Percentiles rank a stretch among this genome's conserved stretches.
phyloP scores from a whole-genome alignment of 768 basidiomycete species.

The Harrya chromipes region DNA sequence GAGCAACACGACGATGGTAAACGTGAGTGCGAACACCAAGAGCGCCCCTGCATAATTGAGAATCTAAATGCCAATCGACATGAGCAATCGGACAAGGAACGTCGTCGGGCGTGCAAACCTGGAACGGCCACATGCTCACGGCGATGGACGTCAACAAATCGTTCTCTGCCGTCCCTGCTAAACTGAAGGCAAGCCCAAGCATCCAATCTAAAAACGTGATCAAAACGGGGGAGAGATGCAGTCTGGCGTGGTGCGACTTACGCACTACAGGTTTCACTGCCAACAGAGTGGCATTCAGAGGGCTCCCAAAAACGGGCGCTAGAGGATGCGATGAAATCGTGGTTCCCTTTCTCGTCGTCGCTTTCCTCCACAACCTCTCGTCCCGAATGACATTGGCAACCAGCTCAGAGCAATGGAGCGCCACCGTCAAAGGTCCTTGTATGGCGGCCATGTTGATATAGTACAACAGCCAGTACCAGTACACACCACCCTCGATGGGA shows the following conservation, averaged over 20 bases:
- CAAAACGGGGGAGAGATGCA: not conserved
- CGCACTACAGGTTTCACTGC: slow-evolving; percentile 25
- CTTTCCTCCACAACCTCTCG: slow-evolving; percentile 26
- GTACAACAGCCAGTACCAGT: slow-evolving; percentile 24
- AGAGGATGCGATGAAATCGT: slow-evolving; percentile 20
- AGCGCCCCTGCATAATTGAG: slow-evolving; percentile 24
- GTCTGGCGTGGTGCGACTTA: slow-evolving; percentile 11
- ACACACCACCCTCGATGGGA: slow-evolving; percentile 15
- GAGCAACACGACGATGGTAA: slow-evolving; percentile 10
- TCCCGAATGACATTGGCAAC: slow-evolving; percentile 29
- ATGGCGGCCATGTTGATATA: slow-evolving; percentile 24
- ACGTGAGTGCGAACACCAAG: slow-evolving; percentile 17
- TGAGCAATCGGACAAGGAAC: not conserved
- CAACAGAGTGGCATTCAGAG: slow-evolving; percentile 15
- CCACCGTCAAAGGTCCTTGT: slow-evolving; percentile 30
- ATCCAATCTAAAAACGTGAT: slow-evolving; percentile 26
- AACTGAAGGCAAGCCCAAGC: slow-evolving; percentile 28
- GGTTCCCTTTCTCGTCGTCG: slow-evolving; percentile 15
- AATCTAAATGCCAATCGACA: slow-evolving; percentile 14
- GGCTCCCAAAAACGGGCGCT: slow-evolving; percentile 20
- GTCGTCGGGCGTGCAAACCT: slow-evolving; percentile 10
- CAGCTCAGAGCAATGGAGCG: slow-evolving; percentile 27
- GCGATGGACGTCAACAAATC: slow-evolving; percentile 12
- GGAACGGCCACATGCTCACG: slow-evolving; percentile 27
- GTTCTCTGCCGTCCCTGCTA: slow-evolving; percentile 10